Conservation (phyloP, 2,329 filamentous ascomycete genomes). For the Geosmithia flava region DNA sequence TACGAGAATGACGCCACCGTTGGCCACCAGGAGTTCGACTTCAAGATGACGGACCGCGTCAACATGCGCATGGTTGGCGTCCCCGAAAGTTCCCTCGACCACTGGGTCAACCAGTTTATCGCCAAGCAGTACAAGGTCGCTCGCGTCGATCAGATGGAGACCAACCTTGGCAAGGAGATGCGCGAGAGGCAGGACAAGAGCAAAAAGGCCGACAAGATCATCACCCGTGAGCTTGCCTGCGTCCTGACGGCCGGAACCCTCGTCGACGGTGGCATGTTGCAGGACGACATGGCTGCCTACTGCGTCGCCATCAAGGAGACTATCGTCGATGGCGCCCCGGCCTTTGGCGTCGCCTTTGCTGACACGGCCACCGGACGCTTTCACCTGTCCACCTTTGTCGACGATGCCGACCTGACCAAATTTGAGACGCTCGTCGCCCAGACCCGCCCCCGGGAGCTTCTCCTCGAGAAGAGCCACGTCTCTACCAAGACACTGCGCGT, state of each 20-base stretch:
- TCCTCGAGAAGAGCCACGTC: constrained; percentile 77
- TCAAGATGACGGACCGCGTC: constrained; percentile 94
- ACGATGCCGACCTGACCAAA: constrained; percentile 87
- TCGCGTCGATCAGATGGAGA: constrained; percentile 92
- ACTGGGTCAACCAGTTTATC: constrained; percentile 97
- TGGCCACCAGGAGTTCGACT: constrained; percentile 90
- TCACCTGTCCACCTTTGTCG: constrained; percentile 79
- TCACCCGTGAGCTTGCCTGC: constrained; percentile 78
- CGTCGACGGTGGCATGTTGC: constrained; percentile 91
- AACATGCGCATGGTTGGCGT: constrained; percentile 99
- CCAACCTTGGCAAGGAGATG: constrained; percentile 94
- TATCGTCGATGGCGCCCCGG: constrained; percentile 58
- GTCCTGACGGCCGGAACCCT: constrained; percentile 87
- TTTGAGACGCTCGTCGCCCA: constrained; percentile 97
- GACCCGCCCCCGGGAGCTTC: constrained; percentile 73
- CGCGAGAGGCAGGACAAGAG: constrained; percentile 65
- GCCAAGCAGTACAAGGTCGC: constrained; percentile 98
- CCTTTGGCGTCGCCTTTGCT: constrained; percentile 86
- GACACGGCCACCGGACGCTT: constrained; percentile 96
- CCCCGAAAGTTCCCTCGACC: constrained; percentile 85
- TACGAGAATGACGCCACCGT: constrained; percentile 97
- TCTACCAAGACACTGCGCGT: constrained; percentile 87
- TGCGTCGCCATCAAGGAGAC: constrained; percentile 90
- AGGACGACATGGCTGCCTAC: constrained; percentile 94
- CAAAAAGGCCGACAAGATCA: constrained; percentile 85